Base-by-base conservation (phyloP, 2,329 filamentous ascomycete genomes). In the Aspergillus sp. region DNA sequence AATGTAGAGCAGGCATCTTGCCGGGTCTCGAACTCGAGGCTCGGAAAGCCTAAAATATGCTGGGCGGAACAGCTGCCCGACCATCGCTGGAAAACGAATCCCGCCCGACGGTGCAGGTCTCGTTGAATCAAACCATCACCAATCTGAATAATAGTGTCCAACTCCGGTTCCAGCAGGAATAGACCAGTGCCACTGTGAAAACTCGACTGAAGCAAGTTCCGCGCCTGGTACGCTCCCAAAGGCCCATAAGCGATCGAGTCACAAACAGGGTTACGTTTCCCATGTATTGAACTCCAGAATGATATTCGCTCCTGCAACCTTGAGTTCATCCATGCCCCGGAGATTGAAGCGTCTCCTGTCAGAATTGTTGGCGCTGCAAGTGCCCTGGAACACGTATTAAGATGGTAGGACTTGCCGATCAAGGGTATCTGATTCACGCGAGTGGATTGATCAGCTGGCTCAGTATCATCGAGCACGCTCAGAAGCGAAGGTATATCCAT, bases 191-290 rank as follows among this genome's bases (percentile, higher is more conserved):
- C 41, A 45, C 52, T 54, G 22, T 54, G 52, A 23, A 41, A 54
- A 8, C 17, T 54, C 2, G 41, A 54, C 41, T 54, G 41, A 54
- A 54, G 17, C 52, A 54, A 46, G 38, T 46, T 54, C 4, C 52
- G 41, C n/a, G n/a, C 52, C 6, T 54, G 38, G n/a, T n/a, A 54
- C 23, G 30, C 52, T 2, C 30, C 52, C 11, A 45, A 25, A 46
- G 25, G 7, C 3, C 11, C 52, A 5, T 19, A 13, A 3, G 19
- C 7, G 1, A 54, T 31, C 34, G 7, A 22, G n/a, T 25, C 41
- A 45, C 7, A 45, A 5, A 46, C 11, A 9, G 52, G 38, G 28
- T 54, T 45, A 22, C 41, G 52, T 46, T 46, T 46, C 34, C 19
- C n/a, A 23, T 9, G 17, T 5, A 43, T 43, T 45, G 52, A 54